Percentiles rank a stretch among this genome's conserved stretches.
Evolutionary conservation across 208 protist genomes (phyloP).

Genomic region (Wallacemonas sp.): DNA sequence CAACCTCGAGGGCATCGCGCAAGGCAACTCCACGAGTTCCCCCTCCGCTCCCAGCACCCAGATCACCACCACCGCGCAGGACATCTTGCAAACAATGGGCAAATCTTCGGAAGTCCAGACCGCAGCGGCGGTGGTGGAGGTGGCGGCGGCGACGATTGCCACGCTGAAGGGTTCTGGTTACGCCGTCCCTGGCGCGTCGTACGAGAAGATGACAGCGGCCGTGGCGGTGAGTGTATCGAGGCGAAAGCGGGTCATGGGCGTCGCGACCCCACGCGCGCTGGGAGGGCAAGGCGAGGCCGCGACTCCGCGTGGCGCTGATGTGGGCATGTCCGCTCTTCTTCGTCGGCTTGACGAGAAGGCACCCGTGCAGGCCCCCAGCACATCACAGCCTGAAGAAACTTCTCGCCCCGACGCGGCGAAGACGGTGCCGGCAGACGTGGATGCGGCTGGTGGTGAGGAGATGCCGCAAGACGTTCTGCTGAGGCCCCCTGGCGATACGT

Average conservation of each 20-base stretch:
- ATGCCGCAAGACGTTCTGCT: slow-evolving; percentile 6
- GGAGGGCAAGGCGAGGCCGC: background rate
- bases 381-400: background rate
- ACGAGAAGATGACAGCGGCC: slow-evolving; percentile 27
- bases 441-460: slow-evolving; percentile 5
- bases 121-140: slow-evolving; percentile 29
- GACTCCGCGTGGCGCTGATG: background rate
- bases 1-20: slow-evolving; percentile 7
- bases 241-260: slow-evolving; percentile 8
- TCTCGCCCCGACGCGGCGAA: background rate
- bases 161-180: slow-evolving; percentile 19
- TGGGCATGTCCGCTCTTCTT: slow-evolving; percentile 9
- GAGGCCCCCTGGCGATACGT: background rate
- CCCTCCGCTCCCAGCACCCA: background rate
- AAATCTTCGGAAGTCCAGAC: slow-evolving; percentile 4
- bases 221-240: slow-evolving; percentile 26
- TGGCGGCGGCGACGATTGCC: slow-evolving; percentile 21
- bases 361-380: background rate
- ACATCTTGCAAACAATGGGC: background rate
- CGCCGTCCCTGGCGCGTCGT: slow-evolving; percentile 21
- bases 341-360: background rate
- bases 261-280: slow-evolving; percentile 9
- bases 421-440: slow-evolving; percentile 3
- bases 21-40: background rate
- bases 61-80: background rate